Evolutionary conservation across 345 rosid genomes (phyloP), one percentile per base, ranked within the genome.

Genomic region (Murraya paniculata): DNA sequence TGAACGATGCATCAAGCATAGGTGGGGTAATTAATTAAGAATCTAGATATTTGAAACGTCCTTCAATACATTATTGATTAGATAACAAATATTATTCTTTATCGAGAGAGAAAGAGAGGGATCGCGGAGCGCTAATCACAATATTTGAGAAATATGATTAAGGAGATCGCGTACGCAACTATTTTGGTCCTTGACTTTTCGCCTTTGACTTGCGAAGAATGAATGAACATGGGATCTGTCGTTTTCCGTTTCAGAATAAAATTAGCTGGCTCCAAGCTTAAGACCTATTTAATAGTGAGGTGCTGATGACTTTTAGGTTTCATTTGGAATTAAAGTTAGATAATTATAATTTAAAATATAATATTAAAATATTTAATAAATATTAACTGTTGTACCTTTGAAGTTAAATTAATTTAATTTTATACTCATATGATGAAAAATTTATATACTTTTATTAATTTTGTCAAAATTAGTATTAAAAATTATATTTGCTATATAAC

Each of bases 21-120:
- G 50, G 81, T 68, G 69, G 90, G 84, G 24, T 14, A 62, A 6
- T 24, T 24, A 25, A 24, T 72, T 11, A 7, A 48, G 48, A 73
- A n/a, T 25, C 28, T 1, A 18, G 14, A 14, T 24, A 21, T 31
- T 31, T 24, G 62, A 35, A 31, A 64, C 16, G 2, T 35, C 7
- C 16, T 27, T 30, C 22, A 64, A 10, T 18, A 30, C 33, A 7
- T n/a, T n/a, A n/a, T 30, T 45, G 16, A 64, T 16, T 28, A 3
- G 9, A 11, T 16, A 27, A 27, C 6, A 36, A 31, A 7, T 18
- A 10, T 22, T 58, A 25, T 11, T 8, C 25, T 6, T 24, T 24
- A 3, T 39, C 0, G 39, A 35, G 60, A 19, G 24, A 22, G n/a
- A n/a, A n/a, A n/a, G 25, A 60, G 64, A 25, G 31, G 27, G 33